Percentiles rank a stretch among this genome's conserved stretches.
Conservation (phyloP, 164 flowering plant genomes). For the Sextonia rubra region DNA sequence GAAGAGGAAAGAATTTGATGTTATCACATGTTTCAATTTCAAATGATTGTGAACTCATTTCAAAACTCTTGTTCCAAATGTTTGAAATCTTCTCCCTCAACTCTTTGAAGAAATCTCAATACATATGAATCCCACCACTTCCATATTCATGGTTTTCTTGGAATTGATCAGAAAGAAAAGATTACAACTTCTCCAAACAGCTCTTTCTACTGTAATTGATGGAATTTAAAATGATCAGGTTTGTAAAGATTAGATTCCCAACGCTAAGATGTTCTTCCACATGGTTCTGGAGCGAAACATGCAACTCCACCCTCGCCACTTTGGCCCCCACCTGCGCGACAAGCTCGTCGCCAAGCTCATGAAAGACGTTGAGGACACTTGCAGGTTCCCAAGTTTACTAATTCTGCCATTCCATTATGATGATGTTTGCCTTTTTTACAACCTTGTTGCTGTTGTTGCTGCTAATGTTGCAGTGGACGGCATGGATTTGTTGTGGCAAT, state of each 20-base stretch:
- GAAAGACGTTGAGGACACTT: conserved; percentile 97
- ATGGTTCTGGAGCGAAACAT: conserved; percentile 86
- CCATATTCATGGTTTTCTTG: no score
- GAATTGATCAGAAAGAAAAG: no score
- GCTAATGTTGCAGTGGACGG: conserved; percentile 50
- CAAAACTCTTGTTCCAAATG: no score
- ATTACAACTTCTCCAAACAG: no score
- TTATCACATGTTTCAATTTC: no score
- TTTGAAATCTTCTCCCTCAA: no score
- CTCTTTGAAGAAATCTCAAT: no score
- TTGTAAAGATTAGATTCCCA: neutral
- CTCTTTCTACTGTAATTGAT: no score
- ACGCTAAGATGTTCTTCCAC: conserved; percentile 72
- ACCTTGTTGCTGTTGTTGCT: neutral
- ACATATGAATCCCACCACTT: no score
- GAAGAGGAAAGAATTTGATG: no score
- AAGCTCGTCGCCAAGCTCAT: conserved; percentile 81
- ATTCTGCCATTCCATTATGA: neutral
- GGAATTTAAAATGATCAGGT: neutral
- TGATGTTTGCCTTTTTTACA: no score
- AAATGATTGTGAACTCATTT: no score
- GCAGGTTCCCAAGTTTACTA: conserved; percentile 52
- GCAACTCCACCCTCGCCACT: conserved; percentile 93
- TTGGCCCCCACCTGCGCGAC: conserved; percentile 73
- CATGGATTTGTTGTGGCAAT: conserved; percentile 97